Evolutionary conservation across 2,329 filamentous ascomycete species (phyloP), one percentile per base, ranked within the genome.

Genomic region (Cytospora piceicola): DNA sequence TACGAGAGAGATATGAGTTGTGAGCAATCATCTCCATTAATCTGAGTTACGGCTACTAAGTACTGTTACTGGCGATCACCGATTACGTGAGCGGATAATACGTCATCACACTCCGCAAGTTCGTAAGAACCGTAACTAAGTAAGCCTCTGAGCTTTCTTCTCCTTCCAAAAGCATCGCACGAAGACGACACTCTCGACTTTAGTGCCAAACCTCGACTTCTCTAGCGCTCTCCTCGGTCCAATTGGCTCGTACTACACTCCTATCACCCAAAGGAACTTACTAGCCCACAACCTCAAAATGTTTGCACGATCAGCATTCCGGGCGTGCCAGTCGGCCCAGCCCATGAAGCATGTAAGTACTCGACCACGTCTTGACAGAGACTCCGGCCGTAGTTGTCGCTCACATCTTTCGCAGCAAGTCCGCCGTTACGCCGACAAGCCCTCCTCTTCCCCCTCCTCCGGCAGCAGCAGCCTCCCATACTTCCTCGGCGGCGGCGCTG

Each of bases 391-490:
- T 17, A 30, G 29, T 32, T 42, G 39, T 29, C 64, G 46, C 70
- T 69, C 42, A 64, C 73, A 67, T 29, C 49, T 4, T 9, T 77
- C 64, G 54, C 80, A 83, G 80, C 79, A 79, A 71, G 75, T 78
- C 69, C 82, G 83, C 69, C 78, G 79, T 74, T 97, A 96, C 79
- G 91, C 94, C 65, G 90, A 91, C 70, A 83, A 88, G 72, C 73
- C 77, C 20, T 65, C 76, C 52, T 67, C 74, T 42, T 12, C 46
- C 6, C 73, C 71, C 22, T 71, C 73, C 81, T 82, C 64, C 79
- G 86, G 87, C 78, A 80, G 84, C 69, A 80, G 83, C 75, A 85
- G 82, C 75, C 75, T 87, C 46, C 76, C 93, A 69, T 89, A 88
- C 75, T 82, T 83, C 49, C 88, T 83, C 65, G 82, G 85, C 57